phyloP scores from a whole-genome alignment of 2,329 filamentous ascomycete species.

The Xylariaceae sp. region DNA sequence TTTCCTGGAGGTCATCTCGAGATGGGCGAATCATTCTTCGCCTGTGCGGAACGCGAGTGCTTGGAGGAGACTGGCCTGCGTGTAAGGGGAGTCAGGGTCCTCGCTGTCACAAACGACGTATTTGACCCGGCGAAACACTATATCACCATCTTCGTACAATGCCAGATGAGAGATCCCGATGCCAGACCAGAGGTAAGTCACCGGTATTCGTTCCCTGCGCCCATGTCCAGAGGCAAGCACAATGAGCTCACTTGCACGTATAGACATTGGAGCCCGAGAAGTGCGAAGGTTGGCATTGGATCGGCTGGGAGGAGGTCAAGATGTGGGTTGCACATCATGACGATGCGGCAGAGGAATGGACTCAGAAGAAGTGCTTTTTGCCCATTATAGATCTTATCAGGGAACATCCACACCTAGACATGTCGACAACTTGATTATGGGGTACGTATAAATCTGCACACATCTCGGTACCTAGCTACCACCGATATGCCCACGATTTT shows the following conservation, averaged over 20 bases:
- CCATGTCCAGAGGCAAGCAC: neutral
- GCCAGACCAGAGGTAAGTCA: constrained; percentile 50
- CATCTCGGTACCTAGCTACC: too few relatives aligned
- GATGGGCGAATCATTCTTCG: constrained; percentile 56
- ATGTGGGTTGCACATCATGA: constrained; percentile 25
- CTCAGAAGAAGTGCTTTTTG: constrained; percentile 32
- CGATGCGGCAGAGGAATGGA: constrained; percentile 16
- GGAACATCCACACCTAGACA: constrained; percentile 11
- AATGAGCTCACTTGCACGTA: neutral
- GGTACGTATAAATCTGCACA: too few relatives aligned
- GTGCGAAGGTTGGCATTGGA: constrained; percentile 48
- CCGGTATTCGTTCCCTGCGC: neutral
- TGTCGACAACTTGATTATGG: neutral
- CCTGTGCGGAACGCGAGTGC: constrained; percentile 63
- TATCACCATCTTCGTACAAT: constrained; percentile 65
- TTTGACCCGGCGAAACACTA: constrained; percentile 68
- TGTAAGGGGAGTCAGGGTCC: constrained; percentile 47
- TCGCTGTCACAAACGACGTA: constrained; percentile 63
- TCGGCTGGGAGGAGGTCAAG: constrained; percentile 38
- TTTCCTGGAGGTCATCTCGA: constrained; percentile 76
- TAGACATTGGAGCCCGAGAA: constrained; percentile 46
- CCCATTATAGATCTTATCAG: constrained; percentile 28
- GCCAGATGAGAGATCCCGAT: constrained; percentile 40
- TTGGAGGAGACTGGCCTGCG: constrained; percentile 66
- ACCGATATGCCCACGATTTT: too few relatives aligned